Evolutionary conservation across 169 alveolate genomes (phyloP), one percentile per base, ranked within the genome.

Genomic region (Babesia sp.): DNA sequence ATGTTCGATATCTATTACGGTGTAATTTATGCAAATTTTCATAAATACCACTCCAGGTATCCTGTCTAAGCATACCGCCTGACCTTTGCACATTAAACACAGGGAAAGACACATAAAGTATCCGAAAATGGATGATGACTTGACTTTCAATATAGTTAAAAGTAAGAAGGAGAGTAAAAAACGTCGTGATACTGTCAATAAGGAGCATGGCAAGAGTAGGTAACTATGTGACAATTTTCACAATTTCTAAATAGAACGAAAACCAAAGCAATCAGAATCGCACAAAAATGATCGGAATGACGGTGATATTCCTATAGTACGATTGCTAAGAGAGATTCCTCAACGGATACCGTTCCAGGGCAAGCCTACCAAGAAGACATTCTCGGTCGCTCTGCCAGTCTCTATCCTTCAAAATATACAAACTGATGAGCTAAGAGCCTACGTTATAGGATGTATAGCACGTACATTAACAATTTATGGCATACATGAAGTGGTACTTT

Each of bases 401-500:
- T 91, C 95, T 24, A 84, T 92, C 24, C 83, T 87, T 12, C 88
- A 85, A 45, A 92, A 92, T 67, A 90, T 93, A 3, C 95, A 72
- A 64, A 85, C 96, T 22, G 84, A 86, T 44, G 97, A 94, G 71
- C 77, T 94, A 48, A 72, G 93, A 51, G 94, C 97, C 4, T 91
- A 93, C 68, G 86, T 94, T 56, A 94, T 94, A 26, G 96, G 98
- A 14, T 92, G 93, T 77, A 91, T 97, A 28, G 98, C 98, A 2
- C 83, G 98, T 46, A 91, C 96, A 7, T 80, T 93, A 20, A 91
- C 96, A 1, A 93, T 95, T 26, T 95, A 93, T 84, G 93, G 95
- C 33, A 94, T 97, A 26, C 96, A 96, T 74, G 99, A 96, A 71
- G 91, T 97, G 2, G 90, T 97, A 28, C 90, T 97, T n/a, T 90